Evolutionary conservation across 1,284 basidiomycete genomes (phyloP).

Genomic region (Caloboletus firmus): DNA sequence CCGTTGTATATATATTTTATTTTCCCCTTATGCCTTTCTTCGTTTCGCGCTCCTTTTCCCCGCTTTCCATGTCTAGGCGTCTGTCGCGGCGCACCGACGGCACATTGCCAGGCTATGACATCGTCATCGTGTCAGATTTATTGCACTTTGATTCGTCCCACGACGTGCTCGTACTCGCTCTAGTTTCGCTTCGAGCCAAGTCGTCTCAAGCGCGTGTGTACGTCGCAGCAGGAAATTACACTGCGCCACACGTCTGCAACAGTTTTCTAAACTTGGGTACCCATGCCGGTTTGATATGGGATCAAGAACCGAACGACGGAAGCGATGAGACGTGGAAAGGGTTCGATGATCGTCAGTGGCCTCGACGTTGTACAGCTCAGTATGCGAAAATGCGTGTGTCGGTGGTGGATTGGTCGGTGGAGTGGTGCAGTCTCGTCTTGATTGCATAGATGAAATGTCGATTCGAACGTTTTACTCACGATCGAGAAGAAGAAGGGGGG

Average conservation of each 20-base stretch:
- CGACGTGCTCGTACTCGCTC: conserved; percentile 52
- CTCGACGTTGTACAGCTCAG: conserved; percentile 50
- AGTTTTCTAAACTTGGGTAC: conserved; percentile 49
- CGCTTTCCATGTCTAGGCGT: conserved; percentile 8
- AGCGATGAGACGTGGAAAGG: conserved; percentile 43
- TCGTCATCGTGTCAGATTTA: conserved; percentile 66
- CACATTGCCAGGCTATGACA: conserved; percentile 47
- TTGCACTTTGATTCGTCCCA: conserved; percentile 67
- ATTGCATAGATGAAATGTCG: background rate
- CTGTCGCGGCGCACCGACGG: conserved; percentile 11
- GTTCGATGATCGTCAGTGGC: conserved; percentile 45
- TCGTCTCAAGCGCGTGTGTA: conserved; percentile 47
- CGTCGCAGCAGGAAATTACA: conserved; percentile 66
- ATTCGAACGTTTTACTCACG: background rate
- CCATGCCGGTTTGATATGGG: conserved; percentile 46
- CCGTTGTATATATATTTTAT: background rate
- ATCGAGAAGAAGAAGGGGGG: background rate
- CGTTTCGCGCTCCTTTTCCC: background rate
- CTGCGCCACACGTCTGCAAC: conserved; percentile 51
- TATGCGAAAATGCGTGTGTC: conserved; percentile 55
- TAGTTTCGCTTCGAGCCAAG: conserved; percentile 48
- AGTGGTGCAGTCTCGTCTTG: background rate
- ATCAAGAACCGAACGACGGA: conserved; percentile 36
- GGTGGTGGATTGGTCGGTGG: conserved; percentile 56
- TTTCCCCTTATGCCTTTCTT: background rate